Percentiles rank a stretch among this genome's conserved stretches.
Evolutionary conservation across 2,329 filamentous ascomycete genomes (phyloP).

Genomic region (Davidsoniella australis): DNA sequence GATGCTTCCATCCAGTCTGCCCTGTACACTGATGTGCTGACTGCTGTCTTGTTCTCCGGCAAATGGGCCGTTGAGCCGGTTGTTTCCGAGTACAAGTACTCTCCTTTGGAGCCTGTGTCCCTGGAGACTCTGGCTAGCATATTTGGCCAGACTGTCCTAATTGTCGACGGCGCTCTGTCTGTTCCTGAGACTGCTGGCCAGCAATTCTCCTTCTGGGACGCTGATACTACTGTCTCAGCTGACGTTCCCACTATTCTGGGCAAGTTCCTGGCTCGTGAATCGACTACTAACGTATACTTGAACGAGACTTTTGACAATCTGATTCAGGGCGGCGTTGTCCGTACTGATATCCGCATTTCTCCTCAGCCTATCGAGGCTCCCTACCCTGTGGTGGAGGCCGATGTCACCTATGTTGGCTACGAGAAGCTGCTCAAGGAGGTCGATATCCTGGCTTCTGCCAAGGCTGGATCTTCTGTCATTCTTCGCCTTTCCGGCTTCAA

Average conservation of each 20-base stretch:
- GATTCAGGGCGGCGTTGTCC: conserved; percentile 58
- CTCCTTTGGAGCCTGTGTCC: conserved; percentile 43
- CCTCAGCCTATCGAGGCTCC: conserved; percentile 70
- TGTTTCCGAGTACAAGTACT: conserved; percentile 79
- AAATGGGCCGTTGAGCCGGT: conserved; percentile 44
- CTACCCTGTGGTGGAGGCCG: conserved; percentile 63
- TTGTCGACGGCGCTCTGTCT: conserved; percentile 35
- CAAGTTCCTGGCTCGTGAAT: conserved; percentile 52
- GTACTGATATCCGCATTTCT: conserved; percentile 72
- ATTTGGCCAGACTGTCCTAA: conserved; percentile 30
- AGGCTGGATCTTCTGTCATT: conserved; percentile 54
- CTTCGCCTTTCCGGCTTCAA: conserved; percentile 65
- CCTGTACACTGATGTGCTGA: conserved; percentile 81
- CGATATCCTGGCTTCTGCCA: conserved; percentile 53
- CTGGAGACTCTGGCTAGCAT: conserved; percentile 35
- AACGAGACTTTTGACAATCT: conserved; percentile 49
- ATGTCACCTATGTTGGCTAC: conserved; percentile 63
- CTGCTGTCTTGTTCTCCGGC: conserved; percentile 63
- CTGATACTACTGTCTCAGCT: conserved; percentile 54
- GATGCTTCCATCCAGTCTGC: conserved; percentile 67
- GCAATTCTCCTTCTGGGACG: conserved; percentile 89
- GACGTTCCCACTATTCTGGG: conserved; percentile 45
- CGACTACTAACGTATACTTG: conserved; percentile 41
- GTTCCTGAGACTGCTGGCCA: conserved; percentile 20
- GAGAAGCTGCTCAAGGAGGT: conserved; percentile 66